Conservation (phyloP, 345 rosid species). For the Acer negundo region DNA sequence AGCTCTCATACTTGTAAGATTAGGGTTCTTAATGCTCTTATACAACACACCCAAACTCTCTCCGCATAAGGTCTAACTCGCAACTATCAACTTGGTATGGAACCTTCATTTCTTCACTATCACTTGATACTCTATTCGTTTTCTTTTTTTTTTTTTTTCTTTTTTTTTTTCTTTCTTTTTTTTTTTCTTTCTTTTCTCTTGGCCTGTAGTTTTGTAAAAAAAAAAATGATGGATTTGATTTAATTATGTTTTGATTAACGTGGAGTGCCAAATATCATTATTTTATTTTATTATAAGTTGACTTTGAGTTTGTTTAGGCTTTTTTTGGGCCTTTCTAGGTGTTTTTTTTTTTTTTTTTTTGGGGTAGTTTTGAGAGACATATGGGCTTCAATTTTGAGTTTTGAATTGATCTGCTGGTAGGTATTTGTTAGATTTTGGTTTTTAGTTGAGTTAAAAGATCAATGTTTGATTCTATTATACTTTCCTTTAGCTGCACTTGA, state of each 20-base stretch:
- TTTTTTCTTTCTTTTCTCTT: neutral
- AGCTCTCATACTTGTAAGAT: conserved; percentile 9
- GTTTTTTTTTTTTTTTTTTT: conserved; percentile 15
- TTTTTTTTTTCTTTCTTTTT: neutral
- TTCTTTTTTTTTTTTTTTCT: neutral
- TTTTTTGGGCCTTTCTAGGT: conserved; percentile 28
- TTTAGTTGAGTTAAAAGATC: conserved; percentile 20
- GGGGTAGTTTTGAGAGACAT: conserved; percentile 5
- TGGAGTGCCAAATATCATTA: neutral
- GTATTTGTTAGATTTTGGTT: conserved; percentile 28
- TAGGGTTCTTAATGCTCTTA: conserved; percentile 23
- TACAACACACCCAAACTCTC: neutral
- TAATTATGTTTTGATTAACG: neutral
- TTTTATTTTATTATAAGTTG: neutral
- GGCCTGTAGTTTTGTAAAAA: neutral
- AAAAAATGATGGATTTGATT: neutral
- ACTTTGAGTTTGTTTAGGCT: conserved; percentile 27
- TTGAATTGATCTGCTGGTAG: conserved; percentile 38
- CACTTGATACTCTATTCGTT: conserved; percentile 1
- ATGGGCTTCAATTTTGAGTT: conserved; percentile 19
- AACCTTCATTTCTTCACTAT: conserved; percentile 28
- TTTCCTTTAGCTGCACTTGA: conserved; percentile 6
- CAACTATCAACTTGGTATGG: conserved; percentile 29
- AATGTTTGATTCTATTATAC: no score
- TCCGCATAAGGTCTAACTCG: conserved; percentile 11